Evolutionary conservation across 352 stramenopile genomes (phyloP).

Genomic region (Vaucheria bursata): DNA sequence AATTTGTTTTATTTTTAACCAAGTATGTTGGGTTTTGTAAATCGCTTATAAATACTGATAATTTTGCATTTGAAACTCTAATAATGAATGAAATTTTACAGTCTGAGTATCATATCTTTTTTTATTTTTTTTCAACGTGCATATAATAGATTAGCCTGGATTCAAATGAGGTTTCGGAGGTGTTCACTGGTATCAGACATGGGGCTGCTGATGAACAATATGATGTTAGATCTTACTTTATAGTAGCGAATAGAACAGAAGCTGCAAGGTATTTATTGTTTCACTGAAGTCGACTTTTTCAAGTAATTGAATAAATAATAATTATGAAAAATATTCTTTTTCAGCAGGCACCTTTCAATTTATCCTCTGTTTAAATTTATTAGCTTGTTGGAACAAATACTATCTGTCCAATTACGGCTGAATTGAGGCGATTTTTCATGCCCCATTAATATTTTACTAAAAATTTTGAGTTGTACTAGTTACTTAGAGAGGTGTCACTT

Average conservation of each 20-base stretch:
- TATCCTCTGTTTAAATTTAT: no score
- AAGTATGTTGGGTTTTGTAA: not conserved
- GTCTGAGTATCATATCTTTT: not conserved
- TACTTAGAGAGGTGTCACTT: no score
- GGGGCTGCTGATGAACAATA: constrained; percentile 18
- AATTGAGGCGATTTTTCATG: no score
- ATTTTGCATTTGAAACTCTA: not conserved
- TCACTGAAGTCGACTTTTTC: no score
- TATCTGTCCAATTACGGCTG: no score
- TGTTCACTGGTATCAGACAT: constrained; percentile 17
- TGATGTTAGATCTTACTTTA: constrained; percentile 42
- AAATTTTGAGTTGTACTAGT: no score
- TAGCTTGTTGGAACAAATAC: no score
- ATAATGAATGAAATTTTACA: not conserved
- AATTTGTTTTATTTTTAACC: no score
- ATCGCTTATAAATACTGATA: not conserved
- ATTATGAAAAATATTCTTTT: no score
- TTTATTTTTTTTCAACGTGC: not conserved
- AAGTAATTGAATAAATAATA: no score
- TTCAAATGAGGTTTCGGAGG: constrained; percentile 7
- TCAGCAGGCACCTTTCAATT: no score
- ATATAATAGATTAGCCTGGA: constrained; percentile 14
- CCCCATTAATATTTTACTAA: no score
- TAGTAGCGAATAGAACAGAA: constrained; percentile 29
- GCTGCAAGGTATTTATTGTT: not conserved